Conservation (phyloP, 75 land plant genomes). For the Sequoiadendron giganteum region DNA sequence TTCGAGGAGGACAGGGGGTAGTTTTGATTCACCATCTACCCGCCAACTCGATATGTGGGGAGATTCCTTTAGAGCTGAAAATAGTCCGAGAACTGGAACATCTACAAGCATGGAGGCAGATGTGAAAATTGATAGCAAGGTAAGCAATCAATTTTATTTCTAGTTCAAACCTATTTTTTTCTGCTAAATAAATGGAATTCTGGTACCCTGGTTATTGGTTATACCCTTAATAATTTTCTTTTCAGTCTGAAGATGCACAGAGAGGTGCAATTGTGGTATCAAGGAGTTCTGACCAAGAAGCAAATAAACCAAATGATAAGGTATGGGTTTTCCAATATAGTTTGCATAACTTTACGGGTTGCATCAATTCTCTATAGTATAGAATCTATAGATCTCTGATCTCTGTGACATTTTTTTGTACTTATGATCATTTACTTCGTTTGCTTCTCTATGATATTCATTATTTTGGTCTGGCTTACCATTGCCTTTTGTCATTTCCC, state of each 20-base stretch:
- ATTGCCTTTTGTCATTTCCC: background rate
- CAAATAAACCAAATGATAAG: conserved; percentile 28
- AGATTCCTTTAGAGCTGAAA: conserved; percentile 34
- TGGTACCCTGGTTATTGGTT: background rate
- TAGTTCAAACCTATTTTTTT: background rate
- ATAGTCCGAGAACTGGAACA: conserved; percentile 39
- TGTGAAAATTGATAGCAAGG: conserved; percentile 42
- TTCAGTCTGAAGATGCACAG: conserved; percentile 45
- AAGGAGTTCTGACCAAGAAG: conserved; percentile 28
- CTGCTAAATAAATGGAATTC: background rate
- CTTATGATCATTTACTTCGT: background rate
- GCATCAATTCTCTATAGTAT: background rate
- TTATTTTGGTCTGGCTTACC: background rate
- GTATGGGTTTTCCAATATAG: background rate
- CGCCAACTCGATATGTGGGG: conserved; percentile 55
- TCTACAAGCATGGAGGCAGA: conserved; percentile 48
- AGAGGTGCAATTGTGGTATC: conserved; percentile 22
- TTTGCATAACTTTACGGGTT: background rate
- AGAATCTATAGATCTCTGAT: background rate
- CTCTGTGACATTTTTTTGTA: background rate
- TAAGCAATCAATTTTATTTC: conserved; percentile 8
- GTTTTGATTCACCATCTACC: conserved; percentile 42
- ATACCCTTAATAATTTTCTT: background rate
- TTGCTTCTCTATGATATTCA: background rate
- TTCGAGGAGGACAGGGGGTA: conserved; percentile 40